Base-by-base conservation (phyloP, 192 early-diverging fungal species). In the Gryganskiella cystojenkinii region DNA sequence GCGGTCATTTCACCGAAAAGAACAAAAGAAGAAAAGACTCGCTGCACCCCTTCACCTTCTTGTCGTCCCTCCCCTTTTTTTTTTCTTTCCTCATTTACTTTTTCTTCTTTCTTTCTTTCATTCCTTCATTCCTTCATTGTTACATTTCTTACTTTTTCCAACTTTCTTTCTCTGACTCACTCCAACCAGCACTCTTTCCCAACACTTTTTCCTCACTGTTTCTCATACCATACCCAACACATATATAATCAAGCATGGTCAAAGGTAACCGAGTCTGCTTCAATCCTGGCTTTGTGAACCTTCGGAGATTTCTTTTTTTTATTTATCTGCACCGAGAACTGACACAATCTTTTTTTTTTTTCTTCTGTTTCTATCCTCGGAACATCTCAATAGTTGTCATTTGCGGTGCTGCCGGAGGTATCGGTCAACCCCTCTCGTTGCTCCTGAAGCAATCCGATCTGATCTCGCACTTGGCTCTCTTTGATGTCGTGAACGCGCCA, bases 401-500 rank as follows among this genome's bases (percentile, higher is more conserved):
- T 53, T 76, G 73, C 58, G 91, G 92, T 78, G 92, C 92, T 54
- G 89, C 92, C 50, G 97, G 97, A 55, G 97, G 97, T 79, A 98
- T 98, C 64, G 97, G 97, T 61, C 97, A 98, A 79, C 97, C 97
- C 40, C 88, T 98, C 47, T 96, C 95, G 44, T 87, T 98, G 20
- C 86, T 97, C 47, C 78, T 97, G 59, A 97, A 97, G 87, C 90
- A 93, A 50, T 95, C 95, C 79, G 85, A 91, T 40, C 84, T 87
- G 61, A 91, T 99, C 33, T 85, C 89, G 30, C 89, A 95, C 63
- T 86, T 99, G 33, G 83, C 93, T 30, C 90, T 99, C 20, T 99
- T 90, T 81, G 97, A 99, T 83, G 95, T 99, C 61, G 96, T 97
- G 75, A 97, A 99, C 85, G 92, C 94, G 2, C 95, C 95, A 33